Base-by-base conservation (phyloP, 495 filamentous ascomycete genomes). In the Platismatia glauca region DNA sequence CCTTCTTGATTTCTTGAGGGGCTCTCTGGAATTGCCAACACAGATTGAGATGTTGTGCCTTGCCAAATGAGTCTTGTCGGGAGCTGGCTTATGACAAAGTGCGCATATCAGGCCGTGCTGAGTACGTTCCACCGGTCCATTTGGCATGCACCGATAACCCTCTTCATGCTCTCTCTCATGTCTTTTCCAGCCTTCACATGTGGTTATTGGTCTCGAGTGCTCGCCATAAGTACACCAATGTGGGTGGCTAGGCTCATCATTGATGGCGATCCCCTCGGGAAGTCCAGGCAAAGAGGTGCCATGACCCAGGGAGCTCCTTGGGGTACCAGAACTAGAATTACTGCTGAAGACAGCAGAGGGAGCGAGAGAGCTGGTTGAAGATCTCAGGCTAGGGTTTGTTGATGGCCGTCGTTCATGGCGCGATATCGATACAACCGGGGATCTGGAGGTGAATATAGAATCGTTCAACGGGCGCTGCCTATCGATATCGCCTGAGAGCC, bases 181-280 rank as follows among this genome's bases (percentile, higher is more conserved):
- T 52, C 60, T 62, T 37, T 62, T 62, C 60, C 60, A 62, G 38
- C 60, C 60, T 12, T 62, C 60, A 46, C 60, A 62, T 22, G 38
- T 62, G 2, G 6, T 18, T 22, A 46, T 15, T 16, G 60, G 60
- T 12, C 15, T 55, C 1, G 9, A n/a, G n/a, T 62, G 60, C 27
- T 53, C 50, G 1, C 29, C 52, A 41, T 41, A 44, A 55, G 18
- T 29, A 22, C 27, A 62, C n/a, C 27, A 55, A 41, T 12, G 33
- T 41, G 1, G 20, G 15, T 38, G 53, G 22, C 16, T 27, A 5
- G 33, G 31, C 16, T 43, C 60, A 7, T 34, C 60, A 15, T 33
- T 39, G 7, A 4, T 9, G 16, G 55, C 11, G 16, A 4, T 41
- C 5, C 11, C 55, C 12, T 58, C 55, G 5, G n/a, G 33, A 31